These are phyloP conservation scores for Solanum lycopersicoides DNA, from an alignment of 257 asterid species.

Conservation along the genomic window DNA sequence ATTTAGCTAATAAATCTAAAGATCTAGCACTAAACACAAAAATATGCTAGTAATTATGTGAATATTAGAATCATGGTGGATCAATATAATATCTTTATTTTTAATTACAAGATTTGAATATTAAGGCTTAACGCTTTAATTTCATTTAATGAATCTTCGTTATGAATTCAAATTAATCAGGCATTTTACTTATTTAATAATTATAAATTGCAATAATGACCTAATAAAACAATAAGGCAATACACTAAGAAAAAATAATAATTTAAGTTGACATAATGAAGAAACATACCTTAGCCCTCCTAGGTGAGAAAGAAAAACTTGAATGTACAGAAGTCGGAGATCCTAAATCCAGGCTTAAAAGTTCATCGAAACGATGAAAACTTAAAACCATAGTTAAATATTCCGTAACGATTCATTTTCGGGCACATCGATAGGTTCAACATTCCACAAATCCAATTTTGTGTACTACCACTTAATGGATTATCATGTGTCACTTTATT, in stretches of 20 bases:
- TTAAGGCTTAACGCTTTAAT: neutral
- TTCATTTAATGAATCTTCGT: neutral
- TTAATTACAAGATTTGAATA: neutral
- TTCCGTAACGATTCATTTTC: constrained; percentile 57
- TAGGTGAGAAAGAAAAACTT: constrained; percentile 26
- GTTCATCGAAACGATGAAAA: constrained; percentile 64
- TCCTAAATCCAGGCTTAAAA: constrained; percentile 51
- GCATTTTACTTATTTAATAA: neutral
- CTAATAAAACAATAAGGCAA: neutral
- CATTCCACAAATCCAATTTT: constrained; percentile 77
- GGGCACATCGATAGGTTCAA: constrained; percentile 60
- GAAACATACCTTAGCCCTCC: constrained; percentile 54
- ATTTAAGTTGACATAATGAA: neutral
- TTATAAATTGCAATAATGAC: neutral
- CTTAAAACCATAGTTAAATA: constrained; percentile 69
- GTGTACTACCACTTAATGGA: constrained; percentile 35
- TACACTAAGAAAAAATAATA: too few relatives aligned
- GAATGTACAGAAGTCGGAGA: constrained; percentile 63
- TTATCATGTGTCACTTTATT: constrained; percentile 72
- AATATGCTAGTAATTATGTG: neutral
- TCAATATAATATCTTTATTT: neutral
- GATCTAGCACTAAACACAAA: neutral
- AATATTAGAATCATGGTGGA: neutral
- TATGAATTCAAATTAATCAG: neutral
- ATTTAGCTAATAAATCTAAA: neutral